Conservation (phyloP, 805 yeast species). For the Scheffersomyces coipomensis region DNA sequence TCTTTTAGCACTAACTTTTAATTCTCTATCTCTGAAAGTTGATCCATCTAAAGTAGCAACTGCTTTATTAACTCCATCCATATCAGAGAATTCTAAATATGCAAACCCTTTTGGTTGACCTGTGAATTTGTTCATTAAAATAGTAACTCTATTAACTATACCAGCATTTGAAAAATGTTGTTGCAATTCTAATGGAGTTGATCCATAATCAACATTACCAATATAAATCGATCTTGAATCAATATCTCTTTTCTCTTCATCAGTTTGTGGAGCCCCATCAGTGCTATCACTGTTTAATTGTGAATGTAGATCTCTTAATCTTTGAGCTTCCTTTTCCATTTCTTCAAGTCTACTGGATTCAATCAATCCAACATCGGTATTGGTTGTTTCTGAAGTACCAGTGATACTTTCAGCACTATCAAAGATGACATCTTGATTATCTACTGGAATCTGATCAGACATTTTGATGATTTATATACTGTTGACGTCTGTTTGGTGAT, state of each 20-base stretch:
- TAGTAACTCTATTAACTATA: conserved; percentile 75
- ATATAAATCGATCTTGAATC: conserved; percentile 78
- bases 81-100: conserved; percentile 77
- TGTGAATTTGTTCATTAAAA: conserved; percentile 66
- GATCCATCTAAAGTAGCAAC: conserved; percentile 60
- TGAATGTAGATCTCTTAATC: conserved; percentile 57
- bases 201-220: conserved; percentile 79
- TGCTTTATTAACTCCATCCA: conserved; percentile 63
- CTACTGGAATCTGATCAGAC: conserved; percentile 32
- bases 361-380: neutral
- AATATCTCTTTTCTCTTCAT: conserved; percentile 55
- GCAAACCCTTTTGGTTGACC: conserved; percentile 89
- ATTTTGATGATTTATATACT: conserved; percentile 11
- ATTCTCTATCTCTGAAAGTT: conserved; percentile 62
- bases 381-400: conserved; percentile 1
- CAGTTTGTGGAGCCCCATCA: conserved; percentile 9
- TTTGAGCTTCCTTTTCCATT: conserved; percentile 64
- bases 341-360: conserved; percentile 36
- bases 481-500: too few species aligned
- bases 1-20: conserved; percentile 75
- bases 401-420: neutral
- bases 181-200: conserved; percentile 79
- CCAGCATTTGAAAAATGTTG: conserved; percentile 71
- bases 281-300: conserved; percentile 12
- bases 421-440: conserved; percentile 12